These are phyloP conservation scores for Lolium multiflorum DNA, from an alignment of 176 grass and related monocot genomes.

Conservation along the genomic window DNA sequence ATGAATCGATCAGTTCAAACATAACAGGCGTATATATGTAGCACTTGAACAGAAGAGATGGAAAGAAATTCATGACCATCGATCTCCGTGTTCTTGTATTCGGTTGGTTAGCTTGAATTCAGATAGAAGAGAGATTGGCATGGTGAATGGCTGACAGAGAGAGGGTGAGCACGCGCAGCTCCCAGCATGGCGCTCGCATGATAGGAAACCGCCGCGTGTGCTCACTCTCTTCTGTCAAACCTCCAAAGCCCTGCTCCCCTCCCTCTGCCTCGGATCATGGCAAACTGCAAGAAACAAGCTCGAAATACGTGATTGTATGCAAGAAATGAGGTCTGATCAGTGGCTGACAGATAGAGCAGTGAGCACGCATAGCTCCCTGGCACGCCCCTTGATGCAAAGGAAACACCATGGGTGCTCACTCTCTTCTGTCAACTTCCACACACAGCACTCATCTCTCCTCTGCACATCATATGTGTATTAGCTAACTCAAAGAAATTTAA, in stretches of 20 bases:
- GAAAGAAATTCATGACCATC: constrained; percentile 3
- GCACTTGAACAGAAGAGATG: background rate
- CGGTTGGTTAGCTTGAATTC: background rate
- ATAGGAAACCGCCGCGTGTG: constrained; percentile 58
- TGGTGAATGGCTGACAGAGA: constrained; percentile 64
- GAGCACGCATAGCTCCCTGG: constrained; percentile 49
- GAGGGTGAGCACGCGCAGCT: constrained; percentile 64
- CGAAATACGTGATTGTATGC: constrained; percentile 1
- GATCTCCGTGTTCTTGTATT: background rate
- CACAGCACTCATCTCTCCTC: constrained; percentile 10
- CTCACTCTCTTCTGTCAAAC: constrained; percentile 70
- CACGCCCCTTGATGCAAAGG: constrained; percentile 33
- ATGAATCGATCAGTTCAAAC: background rate
- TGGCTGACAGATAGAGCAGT: constrained; percentile 52
- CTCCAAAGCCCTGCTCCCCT: constrained; percentile 45
- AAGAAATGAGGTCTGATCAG: constrained; percentile 28
- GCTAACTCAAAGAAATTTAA: background rate
- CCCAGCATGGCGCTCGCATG: constrained; percentile 49
- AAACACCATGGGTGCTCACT: constrained; percentile 41
- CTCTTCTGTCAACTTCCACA: constrained; percentile 41
- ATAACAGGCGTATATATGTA: background rate
- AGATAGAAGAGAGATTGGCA: constrained; percentile 34
- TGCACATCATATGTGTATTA: background rate
- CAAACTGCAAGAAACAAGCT: background rate
- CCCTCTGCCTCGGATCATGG: background rate